A percentile compares a stretch with the other conserved stretches of the same genome.
These are phyloP conservation scores for Xenoacremonium recifei DNA, from an alignment of 2,329 filamentous ascomycete species.

Conservation along the genomic window DNA sequence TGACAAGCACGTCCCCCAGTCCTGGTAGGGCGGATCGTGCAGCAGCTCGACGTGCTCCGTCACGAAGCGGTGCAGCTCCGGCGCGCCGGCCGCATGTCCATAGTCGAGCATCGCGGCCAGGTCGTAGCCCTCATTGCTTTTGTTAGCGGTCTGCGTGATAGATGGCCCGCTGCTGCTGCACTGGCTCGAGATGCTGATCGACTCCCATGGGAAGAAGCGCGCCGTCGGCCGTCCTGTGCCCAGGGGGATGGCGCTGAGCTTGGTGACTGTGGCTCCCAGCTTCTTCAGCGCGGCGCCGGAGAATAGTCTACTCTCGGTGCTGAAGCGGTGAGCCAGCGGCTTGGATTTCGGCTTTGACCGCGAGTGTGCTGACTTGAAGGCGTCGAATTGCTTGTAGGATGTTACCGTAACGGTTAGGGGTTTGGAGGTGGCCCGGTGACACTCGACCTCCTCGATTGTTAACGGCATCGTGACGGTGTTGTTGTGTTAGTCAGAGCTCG, in stretches of 20 bases:
- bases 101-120: slow-evolving; percentile 66
- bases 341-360: slow-evolving; percentile 3
- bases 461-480: too few species aligned
- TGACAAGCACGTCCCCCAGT: slow-evolving; percentile 69
- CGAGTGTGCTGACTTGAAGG: slow-evolving; percentile 2
- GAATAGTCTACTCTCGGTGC: not conserved
- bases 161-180: not conserved
- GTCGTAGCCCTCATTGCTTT: slow-evolving; percentile 16
- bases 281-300: slow-evolving; percentile 1
- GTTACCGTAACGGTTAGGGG: slow-evolving; percentile 6
- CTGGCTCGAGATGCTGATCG: not conserved
- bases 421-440: slow-evolving; percentile 5
- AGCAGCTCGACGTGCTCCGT: slow-evolving; percentile 76
- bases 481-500: too few species aligned
- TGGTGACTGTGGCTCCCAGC: not conserved
- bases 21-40: slow-evolving; percentile 68
- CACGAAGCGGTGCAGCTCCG: slow-evolving; percentile 68
- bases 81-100: slow-evolving; percentile 68
- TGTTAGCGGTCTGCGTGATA: not conserved
- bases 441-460: too few species aligned
- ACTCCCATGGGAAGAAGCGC: slow-evolving; percentile 7
- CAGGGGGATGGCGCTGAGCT: slow-evolving; percentile 1
- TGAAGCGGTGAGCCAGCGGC: slow-evolving; percentile 1
- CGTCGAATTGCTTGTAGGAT: slow-evolving; percentile 6
- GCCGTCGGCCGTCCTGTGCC: slow-evolving; percentile 7